Evolutionary conservation across 2,329 filamentous ascomycete genomes (phyloP).

Genomic region (Ascochyta koolunga): DNA sequence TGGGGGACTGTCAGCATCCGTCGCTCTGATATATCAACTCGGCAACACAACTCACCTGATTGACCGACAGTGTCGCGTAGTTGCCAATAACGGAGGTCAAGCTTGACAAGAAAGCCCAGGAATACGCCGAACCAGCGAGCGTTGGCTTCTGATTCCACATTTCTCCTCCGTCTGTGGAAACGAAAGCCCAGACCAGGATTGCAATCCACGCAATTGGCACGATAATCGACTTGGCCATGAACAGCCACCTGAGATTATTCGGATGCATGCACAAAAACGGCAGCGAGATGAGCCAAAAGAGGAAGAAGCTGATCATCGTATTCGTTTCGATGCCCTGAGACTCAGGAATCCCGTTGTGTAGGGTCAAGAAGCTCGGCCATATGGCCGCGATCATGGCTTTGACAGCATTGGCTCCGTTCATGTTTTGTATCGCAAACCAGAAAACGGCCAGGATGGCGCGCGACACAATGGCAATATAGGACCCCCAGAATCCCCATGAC

Average conservation of each 20-base stretch:
- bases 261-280: constrained; percentile 63
- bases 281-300: constrained; percentile 64
- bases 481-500: constrained; percentile 64
- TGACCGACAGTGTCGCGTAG: constrained; percentile 60
- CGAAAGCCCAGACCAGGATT: constrained; percentile 68
- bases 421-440: constrained; percentile 71
- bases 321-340: constrained; percentile 62
- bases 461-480: constrained; percentile 61
- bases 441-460: constrained; percentile 62
- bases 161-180: constrained; percentile 59
- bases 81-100: constrained; percentile 58
- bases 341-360: constrained; percentile 60
- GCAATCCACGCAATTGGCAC: constrained; percentile 66
- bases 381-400: constrained; percentile 61
- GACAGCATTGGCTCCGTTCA: constrained; percentile 64
- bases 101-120: constrained; percentile 60
- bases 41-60: constrained; percentile 44
- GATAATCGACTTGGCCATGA: constrained; percentile 54
- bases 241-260: constrained; percentile 60
- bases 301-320: constrained; percentile 62
- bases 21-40: rapidly evolving
- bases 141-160: constrained; percentile 56
- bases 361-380: constrained; percentile 62
- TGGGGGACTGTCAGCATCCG: constrained; percentile 39
- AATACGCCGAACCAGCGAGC: constrained; percentile 57